Evolutionary conservation across 176 grass and related monocot species (phyloP), one percentile per base, ranked within the genome.

Genomic region (Oryza meyeriana): DNA sequence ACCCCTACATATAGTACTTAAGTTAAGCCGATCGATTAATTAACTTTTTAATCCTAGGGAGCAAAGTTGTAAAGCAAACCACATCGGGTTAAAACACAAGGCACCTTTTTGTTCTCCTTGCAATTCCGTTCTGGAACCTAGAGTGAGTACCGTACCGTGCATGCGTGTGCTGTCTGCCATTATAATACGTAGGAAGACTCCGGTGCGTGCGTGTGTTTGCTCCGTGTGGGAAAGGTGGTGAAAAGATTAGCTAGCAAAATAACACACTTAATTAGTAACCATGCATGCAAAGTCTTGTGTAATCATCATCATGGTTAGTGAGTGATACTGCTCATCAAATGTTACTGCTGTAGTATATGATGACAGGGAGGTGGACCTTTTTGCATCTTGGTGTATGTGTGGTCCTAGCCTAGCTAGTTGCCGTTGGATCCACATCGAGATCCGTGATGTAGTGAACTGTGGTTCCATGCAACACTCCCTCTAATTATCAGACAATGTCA

Each of bases 111-210:
- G 64, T 17, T 44, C 26, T 25, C 32, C 39, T 31, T n/a, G 18
- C 25, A 34, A 31, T 73, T 64, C 69, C 38, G 4, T 64, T 63
- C 8, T 50, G 73, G 47, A 50, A 50, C 47, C 16, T 52, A 52
- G 48, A 22, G 48, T 52, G 48, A 52, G 48, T 22, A 52, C 18
- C 48, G 12, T 41, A 35, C 66, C 79, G 2, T 42, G 40, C 48
- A 47, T 45, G 68, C 36, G 68, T 47, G 80, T 72, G 52, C 26
- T 72, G 80, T 73, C 69, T 72, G 55, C 79, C 55, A 42, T 30
- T 71, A 61, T 42, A 72, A 55, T 55, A 55, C 20, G 17, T 20
- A 52, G 17, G 20, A 52, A 18, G 47, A 52, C 45, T 48, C 44
- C 14, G 12, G 42, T 45, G 17, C 5, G 50, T 55, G 50, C 50